Conservation (phyloP, 1,139 yeast species). For the Sugiyamaella xylanicola region DNA sequence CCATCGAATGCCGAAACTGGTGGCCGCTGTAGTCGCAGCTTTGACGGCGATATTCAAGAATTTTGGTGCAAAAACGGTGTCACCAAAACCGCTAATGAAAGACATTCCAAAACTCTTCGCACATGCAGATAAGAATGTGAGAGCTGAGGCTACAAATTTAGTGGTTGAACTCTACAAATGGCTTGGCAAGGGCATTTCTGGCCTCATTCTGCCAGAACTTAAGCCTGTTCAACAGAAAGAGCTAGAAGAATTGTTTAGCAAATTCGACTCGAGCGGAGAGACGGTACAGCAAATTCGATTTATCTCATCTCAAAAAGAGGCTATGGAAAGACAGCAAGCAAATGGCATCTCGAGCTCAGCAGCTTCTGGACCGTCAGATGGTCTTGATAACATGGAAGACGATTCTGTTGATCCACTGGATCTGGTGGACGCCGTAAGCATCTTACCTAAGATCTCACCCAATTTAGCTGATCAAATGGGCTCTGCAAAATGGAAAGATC, state of each 20-base stretch:
- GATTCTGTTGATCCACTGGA: constrained; percentile 55
- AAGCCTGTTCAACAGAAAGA: constrained; percentile 95
- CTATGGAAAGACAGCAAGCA: constrained; percentile 38
- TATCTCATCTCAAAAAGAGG: constrained; percentile 54
- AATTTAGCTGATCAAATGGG: constrained; percentile 58
- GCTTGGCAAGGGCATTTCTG: constrained; percentile 68
- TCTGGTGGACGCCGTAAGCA: constrained; percentile 58
- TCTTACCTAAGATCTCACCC: constrained; percentile 64
- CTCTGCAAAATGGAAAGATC: constrained; percentile 85
- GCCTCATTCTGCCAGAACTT: constrained; percentile 64
- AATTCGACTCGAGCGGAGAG: constrained; percentile 46
- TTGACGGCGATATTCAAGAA: constrained; percentile 57
- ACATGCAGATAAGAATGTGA: constrained; percentile 85
- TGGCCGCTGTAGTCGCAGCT: constrained; percentile 66
- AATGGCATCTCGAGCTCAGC: constrained; percentile 29
- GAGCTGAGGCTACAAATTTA: constrained; percentile 74
- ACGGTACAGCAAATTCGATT: constrained; percentile 65
- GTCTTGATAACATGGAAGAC: constrained; percentile 33
- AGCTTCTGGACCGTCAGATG: constrained; percentile 31
- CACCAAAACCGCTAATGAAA: constrained; percentile 63
- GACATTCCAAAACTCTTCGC: constrained; percentile 69
- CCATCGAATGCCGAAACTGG: constrained; percentile 75
- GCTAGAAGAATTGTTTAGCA: constrained; percentile 66
- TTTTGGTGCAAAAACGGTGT: constrained; percentile 72
- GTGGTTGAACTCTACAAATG: constrained; percentile 74